Conservation (phyloP, 805 yeast species). For the Yarrowia osloensis region DNA sequence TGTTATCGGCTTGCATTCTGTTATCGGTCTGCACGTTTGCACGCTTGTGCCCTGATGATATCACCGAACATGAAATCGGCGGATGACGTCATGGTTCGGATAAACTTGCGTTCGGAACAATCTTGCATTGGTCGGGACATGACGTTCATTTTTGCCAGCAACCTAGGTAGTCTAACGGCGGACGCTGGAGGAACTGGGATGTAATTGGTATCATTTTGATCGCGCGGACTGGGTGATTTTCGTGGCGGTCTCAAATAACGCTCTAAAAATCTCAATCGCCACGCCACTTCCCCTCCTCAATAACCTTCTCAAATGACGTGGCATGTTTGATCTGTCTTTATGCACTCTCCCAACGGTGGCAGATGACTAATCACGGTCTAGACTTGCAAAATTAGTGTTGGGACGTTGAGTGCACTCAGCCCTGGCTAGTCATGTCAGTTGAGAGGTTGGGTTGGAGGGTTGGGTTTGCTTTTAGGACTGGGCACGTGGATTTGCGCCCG, state of each 20-base stretch:
- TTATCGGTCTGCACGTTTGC: not conserved
- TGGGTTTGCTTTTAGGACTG: too few species aligned
- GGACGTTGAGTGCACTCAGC: not conserved
- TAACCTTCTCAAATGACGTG: not conserved
- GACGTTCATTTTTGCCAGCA: constrained; percentile 4
- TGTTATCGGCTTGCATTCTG: not conserved
- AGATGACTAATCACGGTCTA: constrained; percentile 19
- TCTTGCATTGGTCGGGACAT: not conserved
- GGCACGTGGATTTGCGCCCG: too few species aligned
- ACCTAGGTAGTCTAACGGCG: not conserved
- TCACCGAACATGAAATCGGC: not conserved
- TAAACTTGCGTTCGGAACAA: constrained; percentile 7
- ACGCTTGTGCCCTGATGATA: not conserved
- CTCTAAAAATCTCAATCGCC: too few species aligned
- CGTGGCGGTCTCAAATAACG: too few species aligned
- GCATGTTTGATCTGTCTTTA: not conserved
- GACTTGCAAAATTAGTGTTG: constrained; percentile 7
- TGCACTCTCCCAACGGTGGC: not conserved
- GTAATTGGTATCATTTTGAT: not conserved
- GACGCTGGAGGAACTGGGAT: not conserved
- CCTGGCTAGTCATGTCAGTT: not conserved
- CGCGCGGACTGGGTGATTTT: not conserved
- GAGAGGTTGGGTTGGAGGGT: not conserved
- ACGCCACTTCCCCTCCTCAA: not conserved
- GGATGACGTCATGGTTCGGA: constrained; percentile 12